phyloP scores from a whole-genome alignment of 2,329 filamentous ascomycete species.

The Diplodia sapinea region DNA sequence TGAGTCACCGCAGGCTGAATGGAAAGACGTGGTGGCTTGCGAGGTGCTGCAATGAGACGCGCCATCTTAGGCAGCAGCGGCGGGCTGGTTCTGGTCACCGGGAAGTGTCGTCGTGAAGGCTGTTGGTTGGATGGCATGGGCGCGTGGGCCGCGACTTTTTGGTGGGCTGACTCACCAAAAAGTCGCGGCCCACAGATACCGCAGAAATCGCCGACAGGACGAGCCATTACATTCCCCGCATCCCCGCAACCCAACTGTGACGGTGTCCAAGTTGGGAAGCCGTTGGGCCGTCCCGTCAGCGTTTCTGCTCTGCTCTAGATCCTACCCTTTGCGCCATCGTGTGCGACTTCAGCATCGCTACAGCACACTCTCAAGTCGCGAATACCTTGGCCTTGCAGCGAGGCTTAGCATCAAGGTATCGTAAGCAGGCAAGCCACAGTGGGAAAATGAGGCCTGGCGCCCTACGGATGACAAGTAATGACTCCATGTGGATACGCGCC shows the following conservation, averaged over 20 bases:
- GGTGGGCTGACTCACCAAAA: neutral
- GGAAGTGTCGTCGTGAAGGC: slow-evolving; percentile 3
- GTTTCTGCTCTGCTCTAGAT: neutral
- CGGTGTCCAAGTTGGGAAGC: slow-evolving; percentile 7
- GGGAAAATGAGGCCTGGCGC: neutral
- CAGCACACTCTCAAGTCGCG: neutral
- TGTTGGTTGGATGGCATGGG: neutral
- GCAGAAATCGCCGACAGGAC: neutral
- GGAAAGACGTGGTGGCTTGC: slow-evolving; percentile 2
- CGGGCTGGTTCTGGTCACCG: slow-evolving; percentile 3
- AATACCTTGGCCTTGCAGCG: too few species aligned
- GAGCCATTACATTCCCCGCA: too few species aligned
- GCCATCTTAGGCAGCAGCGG: slow-evolving; percentile 4
- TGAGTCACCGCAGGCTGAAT: slow-evolving; percentile 10
- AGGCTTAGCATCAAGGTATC: neutral
- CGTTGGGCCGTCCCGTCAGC: slow-evolving; percentile 5
- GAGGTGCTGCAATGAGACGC: neutral
- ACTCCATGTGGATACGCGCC: neutral
- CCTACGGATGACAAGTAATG: neutral
- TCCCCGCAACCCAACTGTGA: slow-evolving; percentile 5
- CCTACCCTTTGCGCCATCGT: neutral
- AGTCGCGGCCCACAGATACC: neutral
- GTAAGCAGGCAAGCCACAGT: slow-evolving; percentile 1
- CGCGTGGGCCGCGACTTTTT: neutral
- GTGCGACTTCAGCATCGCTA: slow-evolving; percentile 10